A percentile compares a stretch with the other conserved stretches of the same genome.
Evolutionary conservation across 345 rosid species (phyloP).

Genomic region (Dipteronia dyeriana): DNA sequence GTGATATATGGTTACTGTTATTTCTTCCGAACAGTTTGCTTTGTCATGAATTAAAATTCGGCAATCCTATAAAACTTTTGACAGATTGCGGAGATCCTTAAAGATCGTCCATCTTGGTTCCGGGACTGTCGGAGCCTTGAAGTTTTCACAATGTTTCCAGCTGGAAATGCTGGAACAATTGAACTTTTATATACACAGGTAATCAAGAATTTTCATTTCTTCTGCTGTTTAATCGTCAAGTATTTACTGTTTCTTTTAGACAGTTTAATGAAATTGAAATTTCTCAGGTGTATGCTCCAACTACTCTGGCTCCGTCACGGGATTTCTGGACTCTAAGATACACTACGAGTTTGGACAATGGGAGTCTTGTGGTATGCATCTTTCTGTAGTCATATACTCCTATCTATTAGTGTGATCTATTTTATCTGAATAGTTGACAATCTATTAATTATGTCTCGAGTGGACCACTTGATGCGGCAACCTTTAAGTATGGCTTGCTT

Average conservation of each 20-base stretch:
- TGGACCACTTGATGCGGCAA: background rate
- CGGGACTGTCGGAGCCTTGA: conserved; percentile 99
- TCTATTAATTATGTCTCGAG: background rate
- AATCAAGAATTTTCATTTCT: conserved; percentile 4
- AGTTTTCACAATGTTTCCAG: conserved; percentile 92
- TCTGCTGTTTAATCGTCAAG: conserved; percentile 8
- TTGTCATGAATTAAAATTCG: background rate
- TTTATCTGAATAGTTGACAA: background rate
- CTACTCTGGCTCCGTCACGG: conserved; percentile 97
- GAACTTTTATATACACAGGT: conserved; percentile 98
- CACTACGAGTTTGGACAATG: conserved; percentile 87
- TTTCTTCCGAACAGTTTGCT: background rate
- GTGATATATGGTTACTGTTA: background rate
- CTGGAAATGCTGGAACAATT: conserved; percentile 92
- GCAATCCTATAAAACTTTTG: background rate
- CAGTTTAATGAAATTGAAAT: conserved; percentile 7
- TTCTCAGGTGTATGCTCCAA: conserved; percentile 86
- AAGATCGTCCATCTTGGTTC: conserved; percentile 97
- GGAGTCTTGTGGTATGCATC: conserved; percentile 91
- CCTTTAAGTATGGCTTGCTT: background rate
- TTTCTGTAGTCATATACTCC: conserved; percentile 6
- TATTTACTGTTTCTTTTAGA: background rate
- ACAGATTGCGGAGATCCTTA: conserved; percentile 98
- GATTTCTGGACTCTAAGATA: conserved; percentile 99
- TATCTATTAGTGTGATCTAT: background rate